These are phyloP conservation scores for Claviceps monticola DNA, from an alignment of 2,329 filamentous ascomycete genomes.

Conservation along the genomic window DNA sequence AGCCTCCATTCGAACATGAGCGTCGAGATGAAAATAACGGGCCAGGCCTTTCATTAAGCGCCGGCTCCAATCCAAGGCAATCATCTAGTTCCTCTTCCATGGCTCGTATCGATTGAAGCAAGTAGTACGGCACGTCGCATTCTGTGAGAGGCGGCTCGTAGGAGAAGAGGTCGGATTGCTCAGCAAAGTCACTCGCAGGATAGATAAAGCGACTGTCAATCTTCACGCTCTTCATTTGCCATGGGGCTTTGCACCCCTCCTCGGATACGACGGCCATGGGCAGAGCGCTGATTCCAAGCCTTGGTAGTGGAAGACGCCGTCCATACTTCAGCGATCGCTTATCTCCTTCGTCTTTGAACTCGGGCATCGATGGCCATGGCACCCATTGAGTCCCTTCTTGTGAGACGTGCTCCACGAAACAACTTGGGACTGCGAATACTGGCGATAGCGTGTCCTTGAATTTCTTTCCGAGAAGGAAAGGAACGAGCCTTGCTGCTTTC, in stretches of 20 bases:
- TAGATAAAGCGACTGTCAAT: conserved; percentile 10
- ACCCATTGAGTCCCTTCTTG: conserved; percentile 8
- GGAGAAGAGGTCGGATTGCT: not conserved
- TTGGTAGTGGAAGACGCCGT: conserved; percentile 21
- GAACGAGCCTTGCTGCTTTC: conserved; percentile 2
- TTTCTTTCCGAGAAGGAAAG: conserved; percentile 15
- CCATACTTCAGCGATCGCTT: conserved; percentile 12
- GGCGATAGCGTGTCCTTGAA: conserved; percentile 18
- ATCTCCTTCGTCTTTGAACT: conserved; percentile 23
- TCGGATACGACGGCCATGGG: conserved; percentile 4
- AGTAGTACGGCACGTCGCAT: conserved; percentile 6
- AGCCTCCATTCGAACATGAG: not conserved
- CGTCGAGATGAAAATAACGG: not conserved
- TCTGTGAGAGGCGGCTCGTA: not conserved
- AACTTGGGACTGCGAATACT: conserved; percentile 19
- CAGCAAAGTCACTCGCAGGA: not conserved
- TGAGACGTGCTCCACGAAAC: conserved; percentile 17
- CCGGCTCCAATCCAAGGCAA: not conserved
- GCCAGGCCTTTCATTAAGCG: not conserved
- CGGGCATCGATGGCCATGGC: conserved; percentile 22
- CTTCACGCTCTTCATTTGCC: conserved; percentile 15
- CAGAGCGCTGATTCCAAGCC: conserved; percentile 11
- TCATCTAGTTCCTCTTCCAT: conserved; percentile 6
- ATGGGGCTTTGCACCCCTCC: conserved; percentile 13
- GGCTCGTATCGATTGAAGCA: conserved; percentile 2